Conservation (phyloP, 768 basidiomycete species). For the Pulveroboletus sp. region DNA sequence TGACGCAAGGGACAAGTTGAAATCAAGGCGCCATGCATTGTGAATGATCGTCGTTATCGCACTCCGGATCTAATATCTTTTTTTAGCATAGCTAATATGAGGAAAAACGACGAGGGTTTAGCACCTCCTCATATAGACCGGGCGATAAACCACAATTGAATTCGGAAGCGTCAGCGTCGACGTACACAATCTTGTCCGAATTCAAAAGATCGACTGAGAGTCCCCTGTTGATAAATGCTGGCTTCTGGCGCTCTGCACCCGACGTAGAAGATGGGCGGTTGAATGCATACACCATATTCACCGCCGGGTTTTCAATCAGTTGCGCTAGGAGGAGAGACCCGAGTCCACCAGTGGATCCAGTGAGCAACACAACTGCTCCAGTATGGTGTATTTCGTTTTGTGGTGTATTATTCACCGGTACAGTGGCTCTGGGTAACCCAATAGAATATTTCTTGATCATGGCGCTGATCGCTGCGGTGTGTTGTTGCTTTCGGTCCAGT, state of each 20-base stretch:
- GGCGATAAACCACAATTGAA: constrained; percentile 26
- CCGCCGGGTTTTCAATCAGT: constrained; percentile 20
- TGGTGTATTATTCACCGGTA: background rate
- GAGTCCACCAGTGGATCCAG: constrained; percentile 41
- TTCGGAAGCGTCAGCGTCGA: constrained; percentile 35
- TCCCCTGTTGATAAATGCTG: constrained; percentile 32
- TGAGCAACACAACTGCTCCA: constrained; percentile 18
- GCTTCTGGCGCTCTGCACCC: constrained; percentile 26
- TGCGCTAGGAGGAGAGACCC: constrained; percentile 34
- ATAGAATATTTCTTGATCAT: constrained; percentile 38
- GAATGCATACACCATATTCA: constrained; percentile 30
- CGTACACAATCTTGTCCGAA: constrained; percentile 30
- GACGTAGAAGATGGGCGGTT: constrained; percentile 23
- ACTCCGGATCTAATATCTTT: constrained; percentile 7
- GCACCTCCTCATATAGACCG: constrained; percentile 29
- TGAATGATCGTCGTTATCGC: constrained; percentile 29
- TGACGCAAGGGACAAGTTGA: constrained; percentile 35
- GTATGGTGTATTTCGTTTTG: background rate
- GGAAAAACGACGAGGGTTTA: too few species aligned
- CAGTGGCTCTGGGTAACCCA: too few species aligned
- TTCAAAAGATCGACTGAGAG: constrained; percentile 28
- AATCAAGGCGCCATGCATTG: constrained; percentile 30
- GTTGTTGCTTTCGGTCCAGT: background rate
- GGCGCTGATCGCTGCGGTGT: constrained; percentile 13
- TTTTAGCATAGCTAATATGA: background rate